Percentiles rank a stretch among this genome's conserved stretches.
These are phyloP conservation scores for Scheffersomyces segobiensis DNA, from an alignment of 1,139 yeast genomes.

Conservation along the genomic window DNA sequence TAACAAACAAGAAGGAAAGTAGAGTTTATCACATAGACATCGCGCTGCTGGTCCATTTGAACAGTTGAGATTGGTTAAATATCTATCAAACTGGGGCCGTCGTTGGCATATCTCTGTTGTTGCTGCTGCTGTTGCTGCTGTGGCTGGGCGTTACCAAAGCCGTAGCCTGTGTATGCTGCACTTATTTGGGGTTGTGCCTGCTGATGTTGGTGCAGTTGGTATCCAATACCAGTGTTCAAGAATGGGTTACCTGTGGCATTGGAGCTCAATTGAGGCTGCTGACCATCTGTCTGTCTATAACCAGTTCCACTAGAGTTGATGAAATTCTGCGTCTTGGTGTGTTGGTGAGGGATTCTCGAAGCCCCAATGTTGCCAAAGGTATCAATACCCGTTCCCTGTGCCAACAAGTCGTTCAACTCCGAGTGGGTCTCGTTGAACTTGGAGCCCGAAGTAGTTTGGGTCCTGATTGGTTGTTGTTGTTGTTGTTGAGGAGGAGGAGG, in stretches of 20 bases:
- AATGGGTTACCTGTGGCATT: slow-evolving; percentile 71
- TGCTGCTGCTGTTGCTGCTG: slow-evolving; percentile 33
- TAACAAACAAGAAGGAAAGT: background rate
- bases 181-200: slow-evolving; percentile 22
- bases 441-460: slow-evolving; percentile 38
- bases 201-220: slow-evolving; percentile 48
- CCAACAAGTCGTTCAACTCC: slow-evolving; percentile 74
- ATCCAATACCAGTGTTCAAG: slow-evolving; percentile 74
- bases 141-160: slow-evolving; percentile 73
- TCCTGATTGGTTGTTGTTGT: slow-evolving; percentile 23
- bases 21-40: background rate
- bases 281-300: slow-evolving; percentile 48
- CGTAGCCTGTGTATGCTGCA: slow-evolving; percentile 80
- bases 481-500: slow-evolving; percentile 21
- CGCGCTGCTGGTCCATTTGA: background rate
- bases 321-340: slow-evolving; percentile 77
- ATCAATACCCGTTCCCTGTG: slow-evolving; percentile 90
- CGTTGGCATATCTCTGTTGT: slow-evolving; percentile 13
- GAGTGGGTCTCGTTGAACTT: slow-evolving; percentile 52
- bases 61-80: slow-evolving; percentile 20
- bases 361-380: slow-evolving; percentile 96
- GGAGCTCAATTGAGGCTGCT: slow-evolving; percentile 39
- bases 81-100: slow-evolving; percentile 52
- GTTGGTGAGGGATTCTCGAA: slow-evolving; percentile 88
- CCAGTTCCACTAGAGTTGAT: slow-evolving; percentile 91